Conservation (phyloP, 345 rosid genomes). For the Eucalyptus tenuipes region DNA sequence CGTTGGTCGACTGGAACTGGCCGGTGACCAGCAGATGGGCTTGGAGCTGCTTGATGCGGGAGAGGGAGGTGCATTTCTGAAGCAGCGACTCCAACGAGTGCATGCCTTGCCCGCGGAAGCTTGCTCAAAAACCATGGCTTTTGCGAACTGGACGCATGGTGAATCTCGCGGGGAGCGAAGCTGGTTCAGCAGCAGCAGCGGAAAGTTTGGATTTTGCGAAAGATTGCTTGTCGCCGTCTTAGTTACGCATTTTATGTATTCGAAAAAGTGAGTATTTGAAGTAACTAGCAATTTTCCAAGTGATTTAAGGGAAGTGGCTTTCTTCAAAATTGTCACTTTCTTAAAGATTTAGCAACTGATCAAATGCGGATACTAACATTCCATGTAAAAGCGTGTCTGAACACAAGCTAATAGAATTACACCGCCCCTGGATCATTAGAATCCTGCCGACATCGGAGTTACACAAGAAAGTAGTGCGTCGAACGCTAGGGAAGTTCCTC, state of each 20-base stretch:
- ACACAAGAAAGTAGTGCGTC: neutral
- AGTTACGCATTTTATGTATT: neutral
- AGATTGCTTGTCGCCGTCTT: neutral
- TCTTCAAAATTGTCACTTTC: neutral
- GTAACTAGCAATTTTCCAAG: neutral
- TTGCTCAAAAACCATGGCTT: neutral
- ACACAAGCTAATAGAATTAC: neutral
- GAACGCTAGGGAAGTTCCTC: neutral
- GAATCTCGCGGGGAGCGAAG: neutral
- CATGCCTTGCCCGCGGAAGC: neutral
- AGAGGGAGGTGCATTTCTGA: constrained; percentile 22
- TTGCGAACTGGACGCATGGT: neutral
- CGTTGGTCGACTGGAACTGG: constrained; percentile 23
- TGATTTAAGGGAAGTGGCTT: neutral
- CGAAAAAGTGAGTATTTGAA: neutral
- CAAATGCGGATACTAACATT: neutral
- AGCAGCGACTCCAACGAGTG: constrained; percentile 8
- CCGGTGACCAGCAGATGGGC: constrained; percentile 51
- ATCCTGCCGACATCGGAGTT: neutral
- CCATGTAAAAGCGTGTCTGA: neutral
- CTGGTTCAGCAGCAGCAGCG: neutral
- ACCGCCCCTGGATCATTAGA: neutral
- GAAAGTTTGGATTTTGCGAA: neutral
- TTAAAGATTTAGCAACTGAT: neutral
- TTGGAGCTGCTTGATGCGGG: constrained; percentile 60